Evolutionary conservation across 2,329 filamentous ascomycete species (phyloP).

Genomic region (Fusarium sp.): DNA sequence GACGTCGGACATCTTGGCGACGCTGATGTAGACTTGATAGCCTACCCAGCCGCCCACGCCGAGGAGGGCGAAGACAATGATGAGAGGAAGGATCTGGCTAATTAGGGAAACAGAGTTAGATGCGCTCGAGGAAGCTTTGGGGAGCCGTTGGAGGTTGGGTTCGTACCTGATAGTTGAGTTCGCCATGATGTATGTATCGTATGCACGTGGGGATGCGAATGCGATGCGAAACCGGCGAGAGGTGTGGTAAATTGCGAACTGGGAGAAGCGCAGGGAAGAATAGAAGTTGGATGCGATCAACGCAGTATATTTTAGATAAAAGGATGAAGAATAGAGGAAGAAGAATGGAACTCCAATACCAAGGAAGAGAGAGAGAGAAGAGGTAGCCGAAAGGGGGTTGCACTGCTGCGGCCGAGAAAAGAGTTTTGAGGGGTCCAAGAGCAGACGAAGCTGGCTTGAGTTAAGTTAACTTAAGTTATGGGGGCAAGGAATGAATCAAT

Average conservation of each 20-base stretch:
- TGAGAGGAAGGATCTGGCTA: conserved; percentile 73
- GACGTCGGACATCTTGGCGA: conserved; percentile 72
- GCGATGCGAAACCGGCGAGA: conserved; percentile 5
- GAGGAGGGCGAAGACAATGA: conserved; percentile 74
- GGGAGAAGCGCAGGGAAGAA: conserved; percentile 1
- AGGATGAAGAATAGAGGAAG: conserved; percentile 1
- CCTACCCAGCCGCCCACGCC: conserved; percentile 71
- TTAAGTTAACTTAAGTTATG: not conserved
- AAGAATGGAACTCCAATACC: not conserved
- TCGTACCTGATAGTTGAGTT: conserved; percentile 42
- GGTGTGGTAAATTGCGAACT: not conserved
- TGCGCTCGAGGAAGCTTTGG: not conserved
- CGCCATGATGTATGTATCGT: conserved; percentile 34
- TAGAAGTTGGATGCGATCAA: conserved; percentile 23
- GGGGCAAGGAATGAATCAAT: not conserved
- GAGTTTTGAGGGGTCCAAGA: conserved; percentile 30
- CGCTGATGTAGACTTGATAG: conserved; percentile 79
- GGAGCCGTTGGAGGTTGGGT: not conserved
- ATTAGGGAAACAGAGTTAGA: not conserved
- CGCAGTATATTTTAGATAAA: conserved; percentile 9
- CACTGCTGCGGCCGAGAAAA: conserved; percentile 24
- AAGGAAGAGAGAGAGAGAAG: not conserved
- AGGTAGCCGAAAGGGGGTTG: conserved; percentile 29
- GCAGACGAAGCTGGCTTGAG: not conserved
- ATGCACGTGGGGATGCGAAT: not conserved